Conservation (phyloP, 352 stramenopile species). For the Pythium myriotylum region DNA sequence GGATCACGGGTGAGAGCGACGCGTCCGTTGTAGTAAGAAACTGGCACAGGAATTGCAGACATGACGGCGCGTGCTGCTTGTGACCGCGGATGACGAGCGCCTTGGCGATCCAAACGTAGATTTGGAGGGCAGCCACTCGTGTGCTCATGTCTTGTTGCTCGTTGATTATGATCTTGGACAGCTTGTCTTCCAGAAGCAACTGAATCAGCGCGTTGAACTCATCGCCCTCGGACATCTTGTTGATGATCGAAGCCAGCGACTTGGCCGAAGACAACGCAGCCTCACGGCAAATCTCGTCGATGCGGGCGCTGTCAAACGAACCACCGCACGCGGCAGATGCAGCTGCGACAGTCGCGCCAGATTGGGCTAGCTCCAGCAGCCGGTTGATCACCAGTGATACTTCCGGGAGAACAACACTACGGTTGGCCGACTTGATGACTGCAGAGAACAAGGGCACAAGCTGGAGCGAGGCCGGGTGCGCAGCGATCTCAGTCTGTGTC, state of each 20-base stretch:
- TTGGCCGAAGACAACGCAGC: conserved; percentile 69
- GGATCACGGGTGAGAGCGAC: conserved; percentile 38
- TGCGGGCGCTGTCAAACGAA: conserved; percentile 16
- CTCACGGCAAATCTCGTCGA: conserved; percentile 52
- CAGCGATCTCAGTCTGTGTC: conserved; percentile 26
- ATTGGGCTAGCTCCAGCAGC: conserved; percentile 77
- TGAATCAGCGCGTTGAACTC: conserved; percentile 80
- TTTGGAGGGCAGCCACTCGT: conserved; percentile 71
- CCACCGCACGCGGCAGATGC: conserved; percentile 11
- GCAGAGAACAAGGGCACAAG: conserved; percentile 77
- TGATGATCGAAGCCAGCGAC: conserved; percentile 83
- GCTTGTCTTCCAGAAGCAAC: conserved; percentile 66
- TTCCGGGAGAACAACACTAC: conserved; percentile 56
- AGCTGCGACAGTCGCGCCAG: conserved; percentile 13
- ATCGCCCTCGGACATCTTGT: conserved; percentile 84
- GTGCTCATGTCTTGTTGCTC: conserved; percentile 38
- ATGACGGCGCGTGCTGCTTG: conserved; percentile 64
- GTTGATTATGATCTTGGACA: conserved; percentile 59
- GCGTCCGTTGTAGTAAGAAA: conserved; percentile 48
- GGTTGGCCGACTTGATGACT: conserved; percentile 77
- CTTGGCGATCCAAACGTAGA: conserved; percentile 87
- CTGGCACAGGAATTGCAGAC: conserved; percentile 69
- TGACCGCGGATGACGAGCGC: conserved; percentile 80
- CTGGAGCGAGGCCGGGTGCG: conserved; percentile 50
- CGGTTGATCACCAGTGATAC: conserved; percentile 74